Evolutionary conservation across 2,329 filamentous ascomycete genomes (phyloP).

Genomic region (Byssochlamys sp.): DNA sequence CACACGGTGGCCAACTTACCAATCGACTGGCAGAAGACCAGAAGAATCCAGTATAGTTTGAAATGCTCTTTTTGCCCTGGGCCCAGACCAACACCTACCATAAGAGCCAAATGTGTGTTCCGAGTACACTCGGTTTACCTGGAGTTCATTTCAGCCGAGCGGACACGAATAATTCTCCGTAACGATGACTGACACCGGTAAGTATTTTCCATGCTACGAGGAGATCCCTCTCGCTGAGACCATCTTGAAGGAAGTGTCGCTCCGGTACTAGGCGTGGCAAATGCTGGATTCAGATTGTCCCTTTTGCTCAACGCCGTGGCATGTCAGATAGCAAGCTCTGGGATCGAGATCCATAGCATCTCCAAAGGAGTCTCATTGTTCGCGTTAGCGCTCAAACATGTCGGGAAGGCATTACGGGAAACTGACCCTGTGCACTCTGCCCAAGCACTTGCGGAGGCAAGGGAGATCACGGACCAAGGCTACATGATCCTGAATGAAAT

Average conservation of each 20-base stretch:
- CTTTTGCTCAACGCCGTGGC: conserved; percentile 34
- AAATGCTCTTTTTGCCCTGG: background rate
- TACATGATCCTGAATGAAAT: conserved; percentile 33
- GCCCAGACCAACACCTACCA: background rate
- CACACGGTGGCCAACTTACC: background rate
- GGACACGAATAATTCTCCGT: background rate
- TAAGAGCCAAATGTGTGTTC: background rate
- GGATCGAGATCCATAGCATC: conserved; percentile 33
- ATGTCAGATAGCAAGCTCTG: conserved; percentile 29
- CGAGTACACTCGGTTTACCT: background rate
- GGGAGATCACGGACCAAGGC: conserved; percentile 31
- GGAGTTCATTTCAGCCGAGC: background rate
- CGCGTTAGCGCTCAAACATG: conserved; percentile 30
- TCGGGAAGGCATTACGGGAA: conserved; percentile 23
- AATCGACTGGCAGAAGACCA: background rate
- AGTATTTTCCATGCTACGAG: background rate
- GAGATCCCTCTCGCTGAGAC: background rate
- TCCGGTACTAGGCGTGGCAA: conserved; percentile 9
- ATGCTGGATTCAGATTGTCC: conserved; percentile 31
- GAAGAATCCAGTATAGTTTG: background rate
- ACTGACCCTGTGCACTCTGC: conserved; percentile 21
- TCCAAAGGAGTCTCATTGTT: conserved; percentile 34
- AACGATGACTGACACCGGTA: background rate
- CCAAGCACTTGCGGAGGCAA: conserved; percentile 25
- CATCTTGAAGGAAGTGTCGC: conserved; percentile 9